Conservation (phyloP, 1,284 basidiomycete species). For the Ganoderma lingzhi region DNA sequence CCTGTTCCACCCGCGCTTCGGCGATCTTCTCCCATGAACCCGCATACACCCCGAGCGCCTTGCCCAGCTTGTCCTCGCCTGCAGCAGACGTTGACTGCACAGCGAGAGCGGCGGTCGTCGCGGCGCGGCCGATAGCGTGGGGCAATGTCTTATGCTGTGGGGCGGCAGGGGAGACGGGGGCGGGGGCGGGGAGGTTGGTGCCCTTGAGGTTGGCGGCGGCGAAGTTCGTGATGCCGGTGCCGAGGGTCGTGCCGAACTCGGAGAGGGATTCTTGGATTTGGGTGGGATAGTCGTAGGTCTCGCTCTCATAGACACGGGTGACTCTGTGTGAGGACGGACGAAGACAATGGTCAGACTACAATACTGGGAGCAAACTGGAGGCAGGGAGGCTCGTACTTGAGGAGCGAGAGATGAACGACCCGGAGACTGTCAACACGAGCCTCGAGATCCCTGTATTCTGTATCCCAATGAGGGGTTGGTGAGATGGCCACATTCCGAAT, state of each 20-base stretch:
- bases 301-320: constrained; percentile 86
- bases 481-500: constrained; percentile 21
- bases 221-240: constrained; percentile 84
- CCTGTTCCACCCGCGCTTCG: constrained; percentile 86
- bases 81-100: constrained; percentile 54
- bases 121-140: constrained; percentile 90
- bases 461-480: not conserved
- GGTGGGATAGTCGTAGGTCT: constrained; percentile 89
- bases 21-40: constrained; percentile 90
- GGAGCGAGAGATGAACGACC: constrained; percentile 78
- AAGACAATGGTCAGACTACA: not conserved
- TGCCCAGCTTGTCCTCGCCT: constrained; percentile 75
- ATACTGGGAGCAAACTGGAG: not conserved
- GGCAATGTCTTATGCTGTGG: constrained; percentile 92
- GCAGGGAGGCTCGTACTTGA: constrained; percentile 65
- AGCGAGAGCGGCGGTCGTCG: constrained; percentile 71
- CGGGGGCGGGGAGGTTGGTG: constrained; percentile 84
- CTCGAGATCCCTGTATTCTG: constrained; percentile 97
- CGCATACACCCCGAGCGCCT: constrained; percentile 83
- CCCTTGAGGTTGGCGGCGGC: constrained; percentile 92
- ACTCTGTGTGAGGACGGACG: constrained; percentile 56
- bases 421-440: constrained; percentile 93
- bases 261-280: constrained; percentile 80
- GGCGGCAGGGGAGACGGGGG: constrained; percentile 62
- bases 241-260: constrained; percentile 77